phyloP scores from a whole-genome alignment of 1,284 basidiomycete genomes.

The Neonothopanus nambi region DNA sequence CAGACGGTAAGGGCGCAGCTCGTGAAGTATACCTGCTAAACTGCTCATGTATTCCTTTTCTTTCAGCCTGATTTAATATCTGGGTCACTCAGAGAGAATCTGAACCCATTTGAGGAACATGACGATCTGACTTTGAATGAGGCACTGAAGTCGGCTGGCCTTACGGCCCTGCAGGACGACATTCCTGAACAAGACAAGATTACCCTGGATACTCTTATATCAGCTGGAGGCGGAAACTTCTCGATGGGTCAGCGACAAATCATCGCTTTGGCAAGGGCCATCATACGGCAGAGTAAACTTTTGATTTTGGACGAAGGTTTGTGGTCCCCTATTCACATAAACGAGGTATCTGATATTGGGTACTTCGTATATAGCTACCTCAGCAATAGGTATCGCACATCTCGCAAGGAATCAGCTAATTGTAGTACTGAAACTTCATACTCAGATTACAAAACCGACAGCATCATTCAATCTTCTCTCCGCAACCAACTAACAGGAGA shows the following conservation, averaged over 20 bases:
- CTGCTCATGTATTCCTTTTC: constrained; percentile 15
- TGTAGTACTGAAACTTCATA: background rate
- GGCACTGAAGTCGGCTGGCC: constrained; percentile 55
- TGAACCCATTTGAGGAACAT: constrained; percentile 74
- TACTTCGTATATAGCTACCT: constrained; percentile 40
- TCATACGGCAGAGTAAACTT: constrained; percentile 54
- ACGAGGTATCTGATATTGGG: background rate
- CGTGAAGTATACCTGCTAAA: constrained; percentile 17
- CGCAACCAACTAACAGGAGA: constrained; percentile 3
- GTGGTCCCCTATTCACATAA: constrained; percentile 7
- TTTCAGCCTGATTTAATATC: constrained; percentile 65
- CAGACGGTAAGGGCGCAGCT: constrained; percentile 41
- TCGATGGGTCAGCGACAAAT: constrained; percentile 45
- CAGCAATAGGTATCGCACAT: constrained; percentile 44
- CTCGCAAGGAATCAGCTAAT: constrained; percentile 1
- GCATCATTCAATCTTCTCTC: constrained; percentile 10
- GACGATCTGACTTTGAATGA: constrained; percentile 65
- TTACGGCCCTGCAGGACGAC: constrained; percentile 48
- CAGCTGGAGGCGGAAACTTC: constrained; percentile 47
- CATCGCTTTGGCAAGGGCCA: constrained; percentile 17
- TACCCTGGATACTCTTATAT: constrained; percentile 52
- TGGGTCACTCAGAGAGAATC: constrained; percentile 56
- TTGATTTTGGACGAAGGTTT: constrained; percentile 62
- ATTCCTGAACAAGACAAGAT: constrained; percentile 51
- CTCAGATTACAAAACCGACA: constrained; percentile 13